Evolutionary conservation across 495 filamentous ascomycete species (phyloP), one percentile per base, ranked within the genome.

Genomic region (Penicillium salamii): DNA sequence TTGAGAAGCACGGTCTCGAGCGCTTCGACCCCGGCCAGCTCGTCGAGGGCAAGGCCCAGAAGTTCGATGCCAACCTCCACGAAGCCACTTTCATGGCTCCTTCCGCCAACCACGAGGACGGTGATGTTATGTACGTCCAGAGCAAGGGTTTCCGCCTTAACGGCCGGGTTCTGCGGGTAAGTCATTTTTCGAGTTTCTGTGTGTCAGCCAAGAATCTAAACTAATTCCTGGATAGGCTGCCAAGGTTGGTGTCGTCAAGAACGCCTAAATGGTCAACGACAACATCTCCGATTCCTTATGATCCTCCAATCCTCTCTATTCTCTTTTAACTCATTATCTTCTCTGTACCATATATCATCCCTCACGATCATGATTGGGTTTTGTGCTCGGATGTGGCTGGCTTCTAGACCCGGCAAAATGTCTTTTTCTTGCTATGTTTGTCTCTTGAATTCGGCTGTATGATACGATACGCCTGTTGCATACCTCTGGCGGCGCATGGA

Each of bases 31-130:
- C 89, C 28, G 66, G 60, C 50, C 70, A 75, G 50, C 73, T 74
- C 39, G 86, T 88, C 62, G 73, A 77, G 17, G 74, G 70, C 37
- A 72, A 78, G 61, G 19, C 63, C 37, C 70, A 74, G 61, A 85
- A 83, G 71, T 98, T 98, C 76, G 85, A 98, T 76, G 92, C 93
- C 43, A 96, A 97, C 68, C 75, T 86, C 66, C 93, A 97, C 69
- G 93, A 98, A 78, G 93, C 93, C 35, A 91, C 87, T 23, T 98
- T 97, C 76, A 88, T 91, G 85, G 81, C 89, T 9, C 88, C 88
- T 49, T 80, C 88, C 72, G 75, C 80, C 21, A 88, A 76, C 42
- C 91, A 91, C 78, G 89, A 96, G 70, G 80, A 97, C 59, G 91
- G 91, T 61, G 87, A 82, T 35, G 88, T 96, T 52, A 92, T 97